Evolutionary conservation across 495 filamentous ascomycete genomes (phyloP), one percentile per base, ranked within the genome.

Genomic region (Paragyromitra xinjiangensis): DNA sequence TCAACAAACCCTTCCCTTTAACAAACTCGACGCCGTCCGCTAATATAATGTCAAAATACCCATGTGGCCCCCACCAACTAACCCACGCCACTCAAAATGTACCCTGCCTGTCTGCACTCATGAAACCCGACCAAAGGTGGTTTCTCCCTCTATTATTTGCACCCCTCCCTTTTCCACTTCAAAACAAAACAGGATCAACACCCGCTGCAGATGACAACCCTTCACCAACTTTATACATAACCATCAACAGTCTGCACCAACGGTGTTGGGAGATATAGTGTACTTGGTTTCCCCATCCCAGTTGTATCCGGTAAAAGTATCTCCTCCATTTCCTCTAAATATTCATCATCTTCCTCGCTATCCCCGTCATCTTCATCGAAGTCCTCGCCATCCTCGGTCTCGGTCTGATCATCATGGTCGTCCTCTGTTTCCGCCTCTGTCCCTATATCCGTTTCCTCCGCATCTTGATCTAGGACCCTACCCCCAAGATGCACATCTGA

Each of bases 401-500:
- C 79, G 26, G 66, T 80, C 16, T 66, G 71, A 40, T 81, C 79
- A 22, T 78, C 76, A 45, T 79, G 71, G 2, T 55, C 78, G 59
- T 82, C 81, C n/a, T 78, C 80, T 6, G 65, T 65, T 42, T 72
- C 80, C 37, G 40, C 72, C 55, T 83, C 83, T 22, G 71, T 84
- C n/a, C 85, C 86, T 11, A 59, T n/a, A 14, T 86, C 84, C 4
- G 90, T 88, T 8, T 87, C 87, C 12, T 91, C 83, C 24, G 91
- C 91, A 66, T 92, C 88, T 0, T 89, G 89, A 1, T 85, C 84
- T 2, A 99, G 86, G 3, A 99, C 92, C 24, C 94, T 87, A 0
- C 95, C 95, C 4, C 94, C 92, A 14, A 95, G 82, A 80, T 92
- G 88, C n/a, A 97, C 85, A 77, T 97, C 94, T 75, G 88, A 91